A percentile compares a stretch with the other conserved stretches of the same genome.
These are phyloP conservation scores for Lagenidium sp. DNA, from an alignment of 352 stramenopile genomes.

Conservation along the genomic window DNA sequence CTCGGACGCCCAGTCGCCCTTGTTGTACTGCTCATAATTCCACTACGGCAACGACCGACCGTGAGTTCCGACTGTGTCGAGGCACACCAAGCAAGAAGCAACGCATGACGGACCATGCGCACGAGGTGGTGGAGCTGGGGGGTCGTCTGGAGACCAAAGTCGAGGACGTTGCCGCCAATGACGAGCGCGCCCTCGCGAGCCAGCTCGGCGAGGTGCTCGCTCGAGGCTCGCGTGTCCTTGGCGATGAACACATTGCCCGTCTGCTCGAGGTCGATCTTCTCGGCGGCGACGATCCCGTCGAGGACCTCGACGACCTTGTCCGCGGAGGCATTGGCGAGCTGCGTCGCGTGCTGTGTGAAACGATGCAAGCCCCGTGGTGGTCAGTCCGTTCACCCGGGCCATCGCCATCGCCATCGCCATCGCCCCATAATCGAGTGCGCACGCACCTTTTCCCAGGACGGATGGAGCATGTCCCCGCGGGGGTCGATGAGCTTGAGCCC, in stretches of 20 bases:
- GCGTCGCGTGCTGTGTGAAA: constrained; percentile 41
- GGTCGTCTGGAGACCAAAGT: constrained; percentile 96
- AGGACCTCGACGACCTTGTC: constrained; percentile 84
- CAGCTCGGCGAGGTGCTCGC: constrained; percentile 81
- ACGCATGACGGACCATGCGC: constrained; percentile 59
- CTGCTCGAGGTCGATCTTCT: constrained; percentile 81
- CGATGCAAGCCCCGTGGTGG: constrained; percentile 1
- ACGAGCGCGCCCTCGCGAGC: constrained; percentile 84
- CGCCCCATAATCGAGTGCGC: not conserved
- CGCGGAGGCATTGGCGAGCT: constrained; percentile 70
- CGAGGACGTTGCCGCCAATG: constrained; percentile 84
- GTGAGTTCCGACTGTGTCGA: no score
- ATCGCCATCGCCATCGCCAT: no score
- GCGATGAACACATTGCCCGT: constrained; percentile 83
- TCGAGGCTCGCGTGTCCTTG: constrained; percentile 90
- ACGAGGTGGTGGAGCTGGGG: constrained; percentile 97
- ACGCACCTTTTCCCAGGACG: constrained; percentile 78
- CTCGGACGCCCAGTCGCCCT: constrained; percentile 82
- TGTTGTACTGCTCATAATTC: constrained; percentile 87
- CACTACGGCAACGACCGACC: constrained; percentile 32
- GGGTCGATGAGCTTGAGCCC: constrained; percentile 93
- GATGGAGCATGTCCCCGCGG: constrained; percentile 89
- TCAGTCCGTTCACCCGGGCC: no score
- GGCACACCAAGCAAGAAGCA: no score
- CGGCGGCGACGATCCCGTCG: constrained; percentile 49